Percentiles rank a stretch among this genome's conserved stretches.
Conservation (phyloP, 192 early-diverging fungal species). For the Coemansia sp. region DNA sequence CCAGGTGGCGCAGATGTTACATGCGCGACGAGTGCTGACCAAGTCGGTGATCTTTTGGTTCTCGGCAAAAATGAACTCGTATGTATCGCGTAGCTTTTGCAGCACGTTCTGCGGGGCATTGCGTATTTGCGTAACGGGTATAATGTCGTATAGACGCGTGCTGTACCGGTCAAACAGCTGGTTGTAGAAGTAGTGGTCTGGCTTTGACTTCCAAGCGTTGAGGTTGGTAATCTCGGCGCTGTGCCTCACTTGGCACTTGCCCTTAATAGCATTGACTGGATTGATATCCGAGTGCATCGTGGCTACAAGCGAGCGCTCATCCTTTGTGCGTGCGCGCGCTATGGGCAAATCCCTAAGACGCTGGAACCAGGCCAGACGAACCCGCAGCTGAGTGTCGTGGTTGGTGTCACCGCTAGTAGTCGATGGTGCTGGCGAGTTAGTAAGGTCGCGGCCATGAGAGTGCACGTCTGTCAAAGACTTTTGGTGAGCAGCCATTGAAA, state of each 20-base stretch:
- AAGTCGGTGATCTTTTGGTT: slow-evolving; percentile 76
- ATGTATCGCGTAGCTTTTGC: slow-evolving; percentile 62
- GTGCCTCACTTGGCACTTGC: slow-evolving; percentile 77
- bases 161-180: slow-evolving; percentile 92
- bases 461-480: slow-evolving; percentile 2
- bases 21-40: slow-evolving; percentile 67
- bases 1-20: slow-evolving; percentile 71
- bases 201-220: slow-evolving; percentile 36
- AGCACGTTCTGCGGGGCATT: slow-evolving; percentile 77
- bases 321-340: slow-evolving; percentile 59
- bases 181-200: slow-evolving; percentile 83
- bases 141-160: slow-evolving; percentile 82
- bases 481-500: slow-evolving; percentile 8
- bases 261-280: slow-evolving; percentile 75
- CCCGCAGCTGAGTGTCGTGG: slow-evolving; percentile 26
- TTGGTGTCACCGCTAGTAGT: slow-evolving; percentile 4
- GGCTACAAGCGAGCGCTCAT: slow-evolving; percentile 74
- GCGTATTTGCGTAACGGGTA: slow-evolving; percentile 74
- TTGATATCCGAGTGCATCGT: slow-evolving; percentile 90
- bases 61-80: slow-evolving; percentile 87
- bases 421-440: slow-evolving; percentile 17
- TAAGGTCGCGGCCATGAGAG: neutral
- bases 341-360: slow-evolving; percentile 73
- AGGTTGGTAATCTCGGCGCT: slow-evolving; percentile 36
- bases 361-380: slow-evolving; percentile 71